Base-by-base conservation (phyloP, 371 early-diverging fungal genomes). In the Sporodiniella umbellata region DNA sequence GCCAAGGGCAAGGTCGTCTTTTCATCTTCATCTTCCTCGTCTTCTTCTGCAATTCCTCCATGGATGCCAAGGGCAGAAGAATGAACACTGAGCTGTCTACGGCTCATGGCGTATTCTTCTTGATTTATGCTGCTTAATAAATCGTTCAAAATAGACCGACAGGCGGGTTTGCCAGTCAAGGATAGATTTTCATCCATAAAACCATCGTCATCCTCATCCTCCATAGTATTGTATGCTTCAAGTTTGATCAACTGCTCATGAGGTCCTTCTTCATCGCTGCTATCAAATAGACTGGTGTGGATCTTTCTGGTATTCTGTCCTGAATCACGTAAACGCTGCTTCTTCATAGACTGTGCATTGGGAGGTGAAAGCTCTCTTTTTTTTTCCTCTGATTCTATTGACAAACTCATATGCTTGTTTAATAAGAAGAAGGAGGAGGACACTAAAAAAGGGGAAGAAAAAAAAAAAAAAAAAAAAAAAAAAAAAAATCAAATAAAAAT, bases 1-100 rank as follows among this genome's bases (percentile, higher is more conserved):
- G 51, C 55, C 3, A 56, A 19, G 1, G 62, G 62, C 18, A 61
- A 17, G 0, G 62, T 61, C 22, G 62, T 61, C 28, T 53, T 59
- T 25, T 56, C 53, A 10, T 47, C 55, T 12, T 62, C 60, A 15
- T 38, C 51, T 10, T 50, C 54, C n/a, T 53, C 57, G 17, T 46
- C 53, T 8, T 50, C 54, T 18, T 43, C 53, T 21, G 28, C 33
- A 14, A n/a, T 10, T 33, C 21, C 15, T 6, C 31, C 15, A 14
- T 19, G 19, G 21, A 33, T 28, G 22, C 47, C 40, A 26, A 49
- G 28, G 7, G 49, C 33, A 17, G 55, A 56, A 2, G 46, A 28
- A 33, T 51, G 37, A 22, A 28, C 12, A 10, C 53, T 43, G 14
- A 42, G 39, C 42, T 48, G 15, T 48, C 48, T 12, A 8, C 18